Conservation (phyloP, 805 yeast genomes). For the Allodekkera sacchari region DNA sequence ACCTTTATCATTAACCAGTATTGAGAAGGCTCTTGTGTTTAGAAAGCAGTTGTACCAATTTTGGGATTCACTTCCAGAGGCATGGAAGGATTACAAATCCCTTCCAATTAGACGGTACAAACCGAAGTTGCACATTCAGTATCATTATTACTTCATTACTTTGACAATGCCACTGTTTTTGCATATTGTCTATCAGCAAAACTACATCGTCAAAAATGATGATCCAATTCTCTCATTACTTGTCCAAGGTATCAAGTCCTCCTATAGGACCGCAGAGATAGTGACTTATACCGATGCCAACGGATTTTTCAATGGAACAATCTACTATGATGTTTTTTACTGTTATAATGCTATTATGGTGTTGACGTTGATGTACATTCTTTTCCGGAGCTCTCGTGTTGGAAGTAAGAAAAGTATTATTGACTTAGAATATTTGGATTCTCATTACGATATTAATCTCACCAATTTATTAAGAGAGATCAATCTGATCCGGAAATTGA, state of each 20-base stretch:
- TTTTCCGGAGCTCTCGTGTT: conserved; percentile 20
- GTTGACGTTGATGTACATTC: conserved; percentile 32
- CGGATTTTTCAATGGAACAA: conserved; percentile 35
- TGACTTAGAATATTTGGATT: conserved; percentile 22
- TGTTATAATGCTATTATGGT: conserved; percentile 36
- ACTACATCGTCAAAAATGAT: conserved; percentile 27
- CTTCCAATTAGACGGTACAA: conserved; percentile 29
- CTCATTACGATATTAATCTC: conserved; percentile 20
- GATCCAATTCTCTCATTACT: conserved; percentile 34
- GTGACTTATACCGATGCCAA: conserved; percentile 26
- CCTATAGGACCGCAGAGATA: conserved; percentile 31
- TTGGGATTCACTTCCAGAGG: conserved; percentile 25
- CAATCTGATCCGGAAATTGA: conserved; percentile 25
- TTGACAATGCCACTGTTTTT: conserved; percentile 36
- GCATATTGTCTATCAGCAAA: conserved; percentile 29
- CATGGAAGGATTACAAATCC: conserved; percentile 25
- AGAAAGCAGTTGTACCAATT: conserved; percentile 28
- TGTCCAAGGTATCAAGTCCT: conserved; percentile 32
- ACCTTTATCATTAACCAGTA: conserved; percentile 31
- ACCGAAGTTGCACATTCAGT: conserved; percentile 32
- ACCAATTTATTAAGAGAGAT: conserved; percentile 23
- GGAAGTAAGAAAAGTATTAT: conserved; percentile 14
- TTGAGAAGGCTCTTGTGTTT: conserved; percentile 31
- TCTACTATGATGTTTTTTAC: conserved; percentile 36
- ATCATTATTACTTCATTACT: conserved; percentile 33